A percentile compares a stretch with the other conserved stretches of the same genome.
Conservation (phyloP, 805 yeast genomes). For the Schwanniomyces pseudopolymorphus region DNA sequence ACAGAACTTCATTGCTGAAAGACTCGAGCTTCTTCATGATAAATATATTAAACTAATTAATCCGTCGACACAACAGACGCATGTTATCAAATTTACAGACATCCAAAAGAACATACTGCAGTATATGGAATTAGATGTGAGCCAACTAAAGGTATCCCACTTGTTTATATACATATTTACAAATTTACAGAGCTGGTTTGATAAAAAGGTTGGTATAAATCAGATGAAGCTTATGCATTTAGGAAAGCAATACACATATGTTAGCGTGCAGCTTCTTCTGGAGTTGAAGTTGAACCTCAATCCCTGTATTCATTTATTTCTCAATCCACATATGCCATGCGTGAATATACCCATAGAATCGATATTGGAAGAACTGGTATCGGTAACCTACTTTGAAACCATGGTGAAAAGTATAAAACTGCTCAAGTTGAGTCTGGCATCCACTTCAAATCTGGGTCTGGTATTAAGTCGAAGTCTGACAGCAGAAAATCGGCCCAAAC, state of each 20-base stretch:
- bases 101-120: slow-evolving; percentile 13
- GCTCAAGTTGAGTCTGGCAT: not conserved
- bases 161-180: slow-evolving; percentile 17
- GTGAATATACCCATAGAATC: slow-evolving; percentile 4
- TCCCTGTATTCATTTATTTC: slow-evolving; percentile 3
- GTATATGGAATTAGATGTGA: not conserved
- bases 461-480: not conserved
- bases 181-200: slow-evolving; percentile 7
- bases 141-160: slow-evolving; percentile 11
- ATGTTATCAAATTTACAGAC: slow-evolving; percentile 12
- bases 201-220: slow-evolving; percentile 10
- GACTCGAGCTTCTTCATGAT: slow-evolving; percentile 11
- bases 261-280: not conserved
- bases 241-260: slow-evolving; percentile 14
- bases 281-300: not conserved
- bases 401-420: slow-evolving; percentile 5
- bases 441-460: not conserved
- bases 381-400: slow-evolving; percentile 9
- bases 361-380: not conserved
- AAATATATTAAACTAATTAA: slow-evolving; percentile 5
- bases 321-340: slow-evolving; percentile 3
- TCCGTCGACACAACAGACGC: not conserved
- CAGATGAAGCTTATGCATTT: slow-evolving; percentile 19
- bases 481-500: not conserved
- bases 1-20: slow-evolving; percentile 7